Evolutionary conservation across 495 filamentous ascomycete genomes (phyloP).

Genomic region (Penicillium chermesinum): DNA sequence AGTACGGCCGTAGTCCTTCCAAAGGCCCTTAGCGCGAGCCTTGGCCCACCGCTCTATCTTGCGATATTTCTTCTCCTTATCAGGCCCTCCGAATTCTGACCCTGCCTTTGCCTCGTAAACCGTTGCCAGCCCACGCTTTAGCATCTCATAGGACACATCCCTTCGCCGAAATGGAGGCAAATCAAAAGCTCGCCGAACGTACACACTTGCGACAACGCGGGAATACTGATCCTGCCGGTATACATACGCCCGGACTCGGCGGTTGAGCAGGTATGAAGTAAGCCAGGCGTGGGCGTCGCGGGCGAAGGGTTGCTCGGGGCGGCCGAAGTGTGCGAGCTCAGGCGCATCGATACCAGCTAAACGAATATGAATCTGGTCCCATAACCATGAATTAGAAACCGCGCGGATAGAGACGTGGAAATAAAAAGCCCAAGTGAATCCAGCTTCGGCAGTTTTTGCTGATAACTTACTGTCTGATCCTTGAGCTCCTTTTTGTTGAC

Average conservation of each 20-base stretch:
- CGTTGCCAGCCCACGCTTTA: constrained; percentile 75
- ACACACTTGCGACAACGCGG: constrained; percentile 81
- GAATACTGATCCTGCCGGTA: constrained; percentile 88
- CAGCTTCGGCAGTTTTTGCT: background rate
- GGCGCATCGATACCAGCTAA: constrained; percentile 91
- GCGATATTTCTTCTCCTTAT: constrained; percentile 58
- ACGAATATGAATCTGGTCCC: constrained; percentile 64
- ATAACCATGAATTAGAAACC: background rate
- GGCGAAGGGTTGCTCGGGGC: constrained; percentile 76
- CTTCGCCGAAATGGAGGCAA: constrained; percentile 53
- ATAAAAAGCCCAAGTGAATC: too few species aligned
- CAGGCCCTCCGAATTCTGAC: constrained; percentile 75
- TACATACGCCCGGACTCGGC: constrained; percentile 73
- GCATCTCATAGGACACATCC: constrained; percentile 87
- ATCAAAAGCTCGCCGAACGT: constrained; percentile 58
- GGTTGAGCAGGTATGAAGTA: constrained; percentile 60
- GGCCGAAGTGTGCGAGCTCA: constrained; percentile 86
- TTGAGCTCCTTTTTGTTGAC: constrained; percentile 59
- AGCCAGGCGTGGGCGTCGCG: constrained; percentile 78
- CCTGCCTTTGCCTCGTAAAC: constrained; percentile 89
- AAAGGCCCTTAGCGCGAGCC: constrained; percentile 67
- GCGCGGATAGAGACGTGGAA: background rate
- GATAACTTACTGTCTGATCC: constrained; percentile 65
- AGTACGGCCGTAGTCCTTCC: constrained; percentile 51
- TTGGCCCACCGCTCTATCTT: constrained; percentile 68